A percentile compares a stretch with the other conserved stretches of the same genome.
phyloP scores from a whole-genome alignment of 1,139 yeast genomes.

The Protomyces arabidopsidicola region DNA sequence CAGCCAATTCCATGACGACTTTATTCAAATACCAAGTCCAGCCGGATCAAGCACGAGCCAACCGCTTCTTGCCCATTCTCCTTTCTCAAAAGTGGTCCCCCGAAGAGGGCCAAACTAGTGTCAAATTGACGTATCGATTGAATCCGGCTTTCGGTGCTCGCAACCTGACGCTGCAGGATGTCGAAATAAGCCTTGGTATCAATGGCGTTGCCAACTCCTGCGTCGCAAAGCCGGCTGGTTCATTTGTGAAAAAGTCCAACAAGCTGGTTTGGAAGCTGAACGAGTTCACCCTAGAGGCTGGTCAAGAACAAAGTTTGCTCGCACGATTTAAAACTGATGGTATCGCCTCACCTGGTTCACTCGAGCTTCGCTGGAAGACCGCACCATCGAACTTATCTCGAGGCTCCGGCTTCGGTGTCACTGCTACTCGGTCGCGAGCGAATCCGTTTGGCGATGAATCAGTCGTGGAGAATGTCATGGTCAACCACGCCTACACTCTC shows the following conservation, averaged over 20 bases:
- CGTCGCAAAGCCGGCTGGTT: constrained; percentile 83
- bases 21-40: constrained; percentile 58
- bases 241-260: constrained; percentile 82
- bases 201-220: constrained; percentile 55
- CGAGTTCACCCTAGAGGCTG: constrained; percentile 57
- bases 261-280: constrained; percentile 42
- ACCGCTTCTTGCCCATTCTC: constrained; percentile 53
- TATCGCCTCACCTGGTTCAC: constrained; percentile 9
- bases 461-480: constrained; percentile 15
- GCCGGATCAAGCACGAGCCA: constrained; percentile 47
- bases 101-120: constrained; percentile 77
- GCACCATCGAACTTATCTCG: constrained; percentile 16
- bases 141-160: constrained; percentile 48
- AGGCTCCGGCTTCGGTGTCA: constrained; percentile 22
- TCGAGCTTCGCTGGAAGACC: constrained; percentile 16
- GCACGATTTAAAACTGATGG: constrained; percentile 43
- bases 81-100: constrained; percentile 84
- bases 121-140: constrained; percentile 66
- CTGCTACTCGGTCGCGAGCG: constrained; percentile 7
- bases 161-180: constrained; percentile 48
- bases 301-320: constrained; percentile 53
- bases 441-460: constrained; percentile 18
- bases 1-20: constrained; percentile 48
- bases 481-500: constrained; percentile 2
- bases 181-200: constrained; percentile 59